A percentile compares a stretch with the other conserved stretches of the same genome.
Evolutionary conservation across 129 eudicot genomes (phyloP).

Genomic region (Erigeron canadensis): DNA sequence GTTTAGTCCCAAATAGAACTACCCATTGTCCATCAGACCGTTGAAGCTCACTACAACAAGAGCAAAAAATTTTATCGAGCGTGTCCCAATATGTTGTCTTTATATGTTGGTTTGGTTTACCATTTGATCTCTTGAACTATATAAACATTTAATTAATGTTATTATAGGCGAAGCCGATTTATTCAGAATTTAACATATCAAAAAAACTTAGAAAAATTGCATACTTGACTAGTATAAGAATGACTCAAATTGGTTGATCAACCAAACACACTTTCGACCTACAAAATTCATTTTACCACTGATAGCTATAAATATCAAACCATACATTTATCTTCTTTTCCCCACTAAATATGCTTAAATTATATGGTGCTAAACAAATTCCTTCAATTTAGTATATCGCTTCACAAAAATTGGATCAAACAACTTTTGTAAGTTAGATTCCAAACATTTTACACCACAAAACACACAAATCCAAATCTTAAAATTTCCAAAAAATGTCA

Average conservation of each 20-base stretch:
- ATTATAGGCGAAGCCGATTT: no score
- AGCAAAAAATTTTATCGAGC: no score
- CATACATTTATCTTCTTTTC: background rate
- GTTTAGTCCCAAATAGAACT: no score
- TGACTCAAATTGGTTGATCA: background rate
- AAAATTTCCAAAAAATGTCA: constrained; percentile 37
- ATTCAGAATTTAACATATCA: no score
- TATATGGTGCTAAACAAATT: constrained; percentile 19
- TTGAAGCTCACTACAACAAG: no score
- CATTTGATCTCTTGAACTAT: no score
- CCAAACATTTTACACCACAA: constrained; percentile 11
- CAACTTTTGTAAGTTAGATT: constrained; percentile 4
- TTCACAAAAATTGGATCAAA: constrained; percentile 15
- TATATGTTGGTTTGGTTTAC: no score
- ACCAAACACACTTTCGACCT: background rate
- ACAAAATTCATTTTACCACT: background rate
- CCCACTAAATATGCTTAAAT: constrained; percentile 1
- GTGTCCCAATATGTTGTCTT: no score
- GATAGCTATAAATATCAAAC: background rate
- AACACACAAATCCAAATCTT: constrained; percentile 16
- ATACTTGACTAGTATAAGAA: no score
- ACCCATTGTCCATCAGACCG: no score
- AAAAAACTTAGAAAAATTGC: no score
- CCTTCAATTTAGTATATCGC: constrained; percentile 29
- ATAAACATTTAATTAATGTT: no score